Evolutionary conservation across 495 filamentous ascomycete genomes (phyloP).

Genomic region (Penicillium alfredii): DNA sequence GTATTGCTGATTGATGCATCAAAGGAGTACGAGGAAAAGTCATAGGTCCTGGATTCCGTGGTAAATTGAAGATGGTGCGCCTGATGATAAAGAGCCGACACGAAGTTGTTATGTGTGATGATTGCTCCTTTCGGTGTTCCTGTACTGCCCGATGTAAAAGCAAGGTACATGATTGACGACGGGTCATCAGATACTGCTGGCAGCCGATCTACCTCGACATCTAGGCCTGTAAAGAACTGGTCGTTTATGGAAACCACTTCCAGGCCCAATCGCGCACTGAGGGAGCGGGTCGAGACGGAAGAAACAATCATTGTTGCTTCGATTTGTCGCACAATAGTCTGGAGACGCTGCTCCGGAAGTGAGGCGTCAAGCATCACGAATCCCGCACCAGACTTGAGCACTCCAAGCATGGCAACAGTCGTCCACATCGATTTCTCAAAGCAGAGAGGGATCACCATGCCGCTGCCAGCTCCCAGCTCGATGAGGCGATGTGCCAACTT

Average conservation of each 20-base stretch:
- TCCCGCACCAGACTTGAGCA: slow-evolving; percentile 31
- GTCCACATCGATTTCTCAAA: slow-evolving; percentile 44
- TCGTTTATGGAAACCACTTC: background rate
- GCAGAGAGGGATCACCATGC: slow-evolving; percentile 34
- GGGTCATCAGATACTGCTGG: too few species aligned
- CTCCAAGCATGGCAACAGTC: slow-evolving; percentile 36
- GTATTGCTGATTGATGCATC: slow-evolving; percentile 17
- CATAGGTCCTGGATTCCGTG: slow-evolving; percentile 8
- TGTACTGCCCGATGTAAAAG: slow-evolving; percentile 78
- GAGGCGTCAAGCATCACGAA: slow-evolving; percentile 1
- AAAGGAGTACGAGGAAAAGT: slow-evolving; percentile 16
- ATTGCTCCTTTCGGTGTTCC: slow-evolving; percentile 74
- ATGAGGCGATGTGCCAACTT: slow-evolving; percentile 22
- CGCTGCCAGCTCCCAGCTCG: slow-evolving; percentile 24
- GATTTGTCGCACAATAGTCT: slow-evolving; percentile 1
- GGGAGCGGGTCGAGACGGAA: too few species aligned
- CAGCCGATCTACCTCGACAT: too few species aligned
- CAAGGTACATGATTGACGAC: slow-evolving; percentile 11
- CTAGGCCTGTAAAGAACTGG: too few species aligned
- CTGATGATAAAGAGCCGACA: slow-evolving; percentile 6
- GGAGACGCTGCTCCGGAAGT: slow-evolving; percentile 6
- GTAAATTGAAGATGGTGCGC: slow-evolving; percentile 27
- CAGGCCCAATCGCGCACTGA: background rate
- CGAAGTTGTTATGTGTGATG: slow-evolving; percentile 63
- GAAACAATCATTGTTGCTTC: too few species aligned